These are phyloP conservation scores for Dryas octopetala DNA, from an alignment of 306 rosid species.

Conservation along the genomic window DNA sequence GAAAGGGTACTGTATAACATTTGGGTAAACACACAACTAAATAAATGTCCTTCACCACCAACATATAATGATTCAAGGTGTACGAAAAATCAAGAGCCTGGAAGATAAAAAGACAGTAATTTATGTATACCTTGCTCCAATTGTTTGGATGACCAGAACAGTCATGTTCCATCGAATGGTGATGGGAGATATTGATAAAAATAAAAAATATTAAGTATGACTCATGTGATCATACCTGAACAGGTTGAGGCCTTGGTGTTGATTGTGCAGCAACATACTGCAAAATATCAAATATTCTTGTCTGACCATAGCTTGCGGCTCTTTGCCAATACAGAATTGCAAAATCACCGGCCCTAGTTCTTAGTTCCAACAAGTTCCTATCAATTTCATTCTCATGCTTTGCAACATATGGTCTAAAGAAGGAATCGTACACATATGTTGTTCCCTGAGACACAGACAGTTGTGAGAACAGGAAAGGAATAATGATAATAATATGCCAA, in stretches of 20 bases:
- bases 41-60: neutral
- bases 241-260: conserved; percentile 56
- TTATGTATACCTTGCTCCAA: neutral
- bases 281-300: conserved; percentile 66
- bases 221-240: conserved; percentile 56
- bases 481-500: conserved; percentile 10
- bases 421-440: conserved; percentile 74
- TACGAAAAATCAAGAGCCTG: neutral
- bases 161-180: neutral
- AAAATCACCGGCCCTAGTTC: conserved; percentile 70
- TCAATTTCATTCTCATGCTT: conserved; percentile 84
- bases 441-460: conserved; percentile 60
- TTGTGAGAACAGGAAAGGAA: conserved; percentile 3
- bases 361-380: conserved; percentile 72
- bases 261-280: conserved; percentile 86
- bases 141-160: neutral
- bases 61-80: neutral
- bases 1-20: neutral
- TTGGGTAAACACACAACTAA: neutral
- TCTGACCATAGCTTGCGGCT: conserved; percentile 76
- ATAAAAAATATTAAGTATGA: neutral
- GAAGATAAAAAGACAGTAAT: neutral
- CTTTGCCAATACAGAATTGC: conserved; percentile 70
- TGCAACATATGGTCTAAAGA: conserved; percentile 81
- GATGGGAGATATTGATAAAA: neutral